Conservation (phyloP, 2,329 filamentous ascomycete genomes). For the Dactylonectria macrodidyma region DNA sequence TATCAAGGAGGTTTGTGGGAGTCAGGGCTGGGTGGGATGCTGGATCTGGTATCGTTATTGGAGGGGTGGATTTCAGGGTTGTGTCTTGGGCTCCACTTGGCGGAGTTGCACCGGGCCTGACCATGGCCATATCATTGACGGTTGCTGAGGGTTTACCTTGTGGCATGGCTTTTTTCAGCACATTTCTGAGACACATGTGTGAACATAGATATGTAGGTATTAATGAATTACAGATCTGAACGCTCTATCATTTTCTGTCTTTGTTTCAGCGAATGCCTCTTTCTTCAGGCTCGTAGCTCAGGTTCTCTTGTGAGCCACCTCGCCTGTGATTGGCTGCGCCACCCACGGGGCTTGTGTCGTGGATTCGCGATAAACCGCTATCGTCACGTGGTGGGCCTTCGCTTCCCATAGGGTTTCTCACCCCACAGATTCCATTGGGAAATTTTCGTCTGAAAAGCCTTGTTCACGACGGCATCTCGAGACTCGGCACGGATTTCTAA, state of each 20-base stretch:
- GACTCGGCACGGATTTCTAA: constrained; percentile 55
- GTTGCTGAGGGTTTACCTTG: not conserved
- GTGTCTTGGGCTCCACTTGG: constrained; percentile 14
- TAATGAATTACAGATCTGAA: not conserved
- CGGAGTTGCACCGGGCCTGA: constrained; percentile 4
- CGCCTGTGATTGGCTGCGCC: constrained; percentile 7
- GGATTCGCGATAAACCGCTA: constrained; percentile 43
- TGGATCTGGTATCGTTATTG: constrained; percentile 15
- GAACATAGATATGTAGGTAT: not conserved
- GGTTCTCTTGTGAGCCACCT: not conserved
- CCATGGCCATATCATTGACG: not conserved
- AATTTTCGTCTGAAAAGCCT: constrained; percentile 54
- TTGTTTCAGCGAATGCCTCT: not conserved
- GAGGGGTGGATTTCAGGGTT: constrained; percentile 13
- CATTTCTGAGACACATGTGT: not conserved
- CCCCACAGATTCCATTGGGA: constrained; percentile 55
- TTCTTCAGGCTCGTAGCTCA: not conserved
- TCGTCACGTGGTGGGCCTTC: constrained; percentile 53
- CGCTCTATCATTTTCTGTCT: not conserved
- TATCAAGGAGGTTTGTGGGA: constrained; percentile 12
- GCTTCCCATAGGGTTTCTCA: constrained; percentile 58
- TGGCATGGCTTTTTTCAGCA: not conserved
- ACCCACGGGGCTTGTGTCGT: not conserved
- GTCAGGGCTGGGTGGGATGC: constrained; percentile 17
- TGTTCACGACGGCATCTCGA: constrained; percentile 55